Evolutionary conservation across 2,329 filamentous ascomycete species (phyloP), one percentile per base, ranked within the genome.

Genomic region (Ascomycota sp.): DNA sequence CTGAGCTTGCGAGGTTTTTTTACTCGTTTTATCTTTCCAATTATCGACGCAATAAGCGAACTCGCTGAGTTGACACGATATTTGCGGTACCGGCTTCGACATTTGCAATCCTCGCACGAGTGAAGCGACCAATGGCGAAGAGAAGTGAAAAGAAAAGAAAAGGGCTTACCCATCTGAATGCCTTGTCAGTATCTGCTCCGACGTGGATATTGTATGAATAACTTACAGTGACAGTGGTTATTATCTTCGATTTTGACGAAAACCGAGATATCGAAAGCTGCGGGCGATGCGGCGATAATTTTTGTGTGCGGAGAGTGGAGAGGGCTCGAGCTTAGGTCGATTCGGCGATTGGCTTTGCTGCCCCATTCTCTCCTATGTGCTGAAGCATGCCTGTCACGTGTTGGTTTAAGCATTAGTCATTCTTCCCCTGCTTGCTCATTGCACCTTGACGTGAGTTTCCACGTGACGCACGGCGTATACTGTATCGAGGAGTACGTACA

Each of bases 151-250:
- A 36, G 38, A 34, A 40, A 35, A 35, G 34, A 35, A 48, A 37
- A 35, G 22, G 43, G 50, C 66, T 70, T 70, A 72, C 67, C 66
- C 67, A 71, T 72, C 66, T 71, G 50, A 39, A 38, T 38, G 8
- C 33, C 25, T 37, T 41, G 51, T 63, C 48, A 63, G 57, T 47
- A 41, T 33, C 20, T 29, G 7, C 33, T 38, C 51, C 48, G 43
- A 48, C 52, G 52, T 43, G 53, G 4, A 4, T 17, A 17, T 17
- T 17, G 15, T 17, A 17, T 3, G 15, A 29, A 5, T 31, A 38
- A 60, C 61, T 54, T 57, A 65, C 61, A 55, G 47, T 63, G 56
- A 57, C 51, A 45, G 48, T 56, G 48, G 55, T 56, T 43, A 43
- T 44, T 57, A 50, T 54, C 55, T 46, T 52, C 53, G 49, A 57